A percentile compares a stretch with the other conserved stretches of the same genome.
phyloP scores from a whole-genome alignment of 2,329 filamentous ascomycete genomes.

The Fusarium coffeatum region DNA sequence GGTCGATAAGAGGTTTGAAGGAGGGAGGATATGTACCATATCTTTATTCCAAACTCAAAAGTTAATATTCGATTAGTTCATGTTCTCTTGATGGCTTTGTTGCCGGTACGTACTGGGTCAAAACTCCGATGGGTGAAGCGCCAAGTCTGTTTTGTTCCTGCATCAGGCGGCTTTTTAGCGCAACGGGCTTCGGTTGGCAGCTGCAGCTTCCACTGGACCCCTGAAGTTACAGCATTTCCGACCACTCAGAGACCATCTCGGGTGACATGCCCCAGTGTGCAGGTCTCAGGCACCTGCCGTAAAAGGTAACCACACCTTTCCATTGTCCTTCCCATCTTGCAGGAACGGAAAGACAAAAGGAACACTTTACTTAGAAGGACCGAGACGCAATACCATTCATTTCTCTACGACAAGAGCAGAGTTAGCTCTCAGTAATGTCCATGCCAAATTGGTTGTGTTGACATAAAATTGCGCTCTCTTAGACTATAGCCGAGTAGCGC shows the following conservation, averaged over 20 bases:
- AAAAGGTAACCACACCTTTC: slow-evolving; percentile 20
- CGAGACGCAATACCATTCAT: neutral
- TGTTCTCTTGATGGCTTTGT: neutral
- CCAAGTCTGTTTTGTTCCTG: slow-evolving; percentile 41
- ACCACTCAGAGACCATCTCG: slow-evolving; percentile 17
- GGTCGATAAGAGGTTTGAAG: neutral
- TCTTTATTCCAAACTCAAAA: neutral
- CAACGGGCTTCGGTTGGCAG: slow-evolving; percentile 33
- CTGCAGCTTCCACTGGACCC: slow-evolving; percentile 27
- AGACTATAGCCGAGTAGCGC: slow-evolving; percentile 14
- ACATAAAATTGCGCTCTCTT: slow-evolving; percentile 28
- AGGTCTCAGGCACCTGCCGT: slow-evolving; percentile 25
- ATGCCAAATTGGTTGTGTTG: slow-evolving; percentile 8
- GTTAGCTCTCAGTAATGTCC: neutral
- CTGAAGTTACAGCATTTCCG: slow-evolving; percentile 11
- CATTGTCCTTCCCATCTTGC: neutral
- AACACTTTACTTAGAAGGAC: neutral
- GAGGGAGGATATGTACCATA: neutral
- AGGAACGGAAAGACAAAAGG: neutral
- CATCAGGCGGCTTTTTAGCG: slow-evolving; percentile 40
- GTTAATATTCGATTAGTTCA: neutral
- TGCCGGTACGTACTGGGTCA: neutral
- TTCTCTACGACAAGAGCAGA: neutral
- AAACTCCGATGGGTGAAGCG: neutral
- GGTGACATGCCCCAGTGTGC: slow-evolving; percentile 20